Conservation (phyloP, 306 rosid species). For the Pterocarpus santalinus region DNA sequence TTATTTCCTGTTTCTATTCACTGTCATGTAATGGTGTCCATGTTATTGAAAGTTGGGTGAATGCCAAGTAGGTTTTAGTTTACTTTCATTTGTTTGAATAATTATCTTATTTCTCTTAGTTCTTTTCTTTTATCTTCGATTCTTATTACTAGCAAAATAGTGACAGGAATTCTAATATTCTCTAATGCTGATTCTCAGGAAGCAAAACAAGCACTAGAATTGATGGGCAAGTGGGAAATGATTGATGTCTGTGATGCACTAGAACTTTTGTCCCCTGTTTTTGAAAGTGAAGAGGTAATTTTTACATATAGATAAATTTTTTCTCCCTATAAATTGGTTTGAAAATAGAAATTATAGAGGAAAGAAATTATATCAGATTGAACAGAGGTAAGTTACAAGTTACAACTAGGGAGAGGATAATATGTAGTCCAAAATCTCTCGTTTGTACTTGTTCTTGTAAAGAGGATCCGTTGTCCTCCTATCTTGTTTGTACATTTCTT, state of each 20-base stretch:
- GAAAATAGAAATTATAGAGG: conserved; percentile 7
- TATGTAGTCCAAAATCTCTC: conserved; percentile 9
- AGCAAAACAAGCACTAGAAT: conserved; percentile 94
- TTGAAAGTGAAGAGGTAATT: conserved; percentile 97
- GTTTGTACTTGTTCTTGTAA: too few relatives aligned
- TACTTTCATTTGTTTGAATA: conserved; percentile 24
- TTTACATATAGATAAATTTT: conserved; percentile 13
- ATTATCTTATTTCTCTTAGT: background rate
- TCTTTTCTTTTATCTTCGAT: conserved; percentile 17
- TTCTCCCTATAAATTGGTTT: conserved; percentile 23
- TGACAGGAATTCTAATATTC: conserved; percentile 22
- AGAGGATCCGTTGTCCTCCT: too few relatives aligned
- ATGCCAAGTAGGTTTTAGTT: conserved; percentile 3
- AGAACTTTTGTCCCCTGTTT: conserved; percentile 95
- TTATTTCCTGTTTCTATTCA: conserved; percentile 1
- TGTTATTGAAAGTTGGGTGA: conserved; percentile 5
- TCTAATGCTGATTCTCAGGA: conserved; percentile 68
- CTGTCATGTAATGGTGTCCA: conserved; percentile 12
- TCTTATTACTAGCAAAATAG: background rate
- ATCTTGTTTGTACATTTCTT: too few relatives aligned
- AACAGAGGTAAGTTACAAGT: conserved; percentile 26
- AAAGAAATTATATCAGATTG: background rate
- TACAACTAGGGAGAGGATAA: conserved; percentile 28
- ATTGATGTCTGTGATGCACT: conserved; percentile 96
- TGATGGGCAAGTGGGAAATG: conserved; percentile 95